Evolutionary conservation across 306 rosid species (phyloP).

Genomic region (Prunus persica): Prunus_persica_NCBIv2 NC_034014.1:27472501-27473000

Average conservation of each 20-base stretch:
- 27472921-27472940: not conserved
- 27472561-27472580: slow-evolving; percentile 77
- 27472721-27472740: not conserved
- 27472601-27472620: slow-evolving; percentile 58
- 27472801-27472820: slow-evolving; percentile 78
- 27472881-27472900: not conserved
- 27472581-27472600: slow-evolving; percentile 66
- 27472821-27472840: slow-evolving; percentile 89
- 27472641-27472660: slow-evolving; percentile 64
- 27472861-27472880: slow-evolving; percentile 46
- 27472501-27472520: not conserved
- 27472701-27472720: slow-evolving; percentile 38
- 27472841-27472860: slow-evolving; percentile 71
- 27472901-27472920: not conserved
- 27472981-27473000: too few species aligned
- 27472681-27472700: slow-evolving; percentile 59
- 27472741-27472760: not conserved
- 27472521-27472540: not conserved
- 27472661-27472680: slow-evolving; percentile 70
- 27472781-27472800: slow-evolving; percentile 49
- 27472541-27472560: not conserved
- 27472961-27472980: not conserved
- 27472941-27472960: too few species aligned
- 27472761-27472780: slow-evolving; percentile 17
- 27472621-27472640: slow-evolving; percentile 55